Evolutionary conservation across 805 yeast genomes (phyloP).

Genomic region (Kuraishia borneana): DNA sequence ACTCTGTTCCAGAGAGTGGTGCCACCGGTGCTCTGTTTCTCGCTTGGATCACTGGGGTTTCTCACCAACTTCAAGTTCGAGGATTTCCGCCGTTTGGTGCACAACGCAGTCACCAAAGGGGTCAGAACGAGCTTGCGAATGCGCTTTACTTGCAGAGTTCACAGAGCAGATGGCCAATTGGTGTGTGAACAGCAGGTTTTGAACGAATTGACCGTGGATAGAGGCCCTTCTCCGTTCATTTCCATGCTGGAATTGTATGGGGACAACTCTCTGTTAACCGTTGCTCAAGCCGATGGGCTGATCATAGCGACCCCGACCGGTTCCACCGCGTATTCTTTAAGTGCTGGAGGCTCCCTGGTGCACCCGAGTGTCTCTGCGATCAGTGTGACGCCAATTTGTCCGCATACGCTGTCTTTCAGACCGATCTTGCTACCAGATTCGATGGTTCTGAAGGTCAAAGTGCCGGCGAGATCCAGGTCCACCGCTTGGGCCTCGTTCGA

Average conservation of each 20-base stretch:
- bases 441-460: slow-evolving; percentile 74
- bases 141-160: slow-evolving; percentile 78
- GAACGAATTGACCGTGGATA: slow-evolving; percentile 82
- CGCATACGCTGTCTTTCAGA: slow-evolving; percentile 87
- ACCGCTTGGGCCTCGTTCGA: slow-evolving; percentile 98
- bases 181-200: slow-evolving; percentile 66
- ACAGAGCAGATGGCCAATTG: slow-evolving; percentile 38
- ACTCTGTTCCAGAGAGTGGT: slow-evolving; percentile 75
- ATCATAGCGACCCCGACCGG: slow-evolving; percentile 94
- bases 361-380: slow-evolving; percentile 93
- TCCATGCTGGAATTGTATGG: slow-evolving; percentile 86
- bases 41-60: slow-evolving; percentile 88
- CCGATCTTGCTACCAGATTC: slow-evolving; percentile 90
- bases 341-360: slow-evolving; percentile 92
- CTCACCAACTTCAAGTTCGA: slow-evolving; percentile 79
- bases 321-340: slow-evolving; percentile 88
- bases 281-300: slow-evolving; percentile 90
- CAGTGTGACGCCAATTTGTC: slow-evolving; percentile 91
- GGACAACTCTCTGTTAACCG: slow-evolving; percentile 73
- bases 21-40: slow-evolving; percentile 86
- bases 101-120: slow-evolving; percentile 53
- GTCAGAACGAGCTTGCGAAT: slow-evolving; percentile 72
- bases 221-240: slow-evolving; percentile 91
- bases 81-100: slow-evolving; percentile 49
- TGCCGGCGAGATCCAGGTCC: slow-evolving; percentile 67